Evolutionary conservation across 2,329 filamentous ascomycete genomes (phyloP).

Genomic region (Herpotrichia juniperi): DNA sequence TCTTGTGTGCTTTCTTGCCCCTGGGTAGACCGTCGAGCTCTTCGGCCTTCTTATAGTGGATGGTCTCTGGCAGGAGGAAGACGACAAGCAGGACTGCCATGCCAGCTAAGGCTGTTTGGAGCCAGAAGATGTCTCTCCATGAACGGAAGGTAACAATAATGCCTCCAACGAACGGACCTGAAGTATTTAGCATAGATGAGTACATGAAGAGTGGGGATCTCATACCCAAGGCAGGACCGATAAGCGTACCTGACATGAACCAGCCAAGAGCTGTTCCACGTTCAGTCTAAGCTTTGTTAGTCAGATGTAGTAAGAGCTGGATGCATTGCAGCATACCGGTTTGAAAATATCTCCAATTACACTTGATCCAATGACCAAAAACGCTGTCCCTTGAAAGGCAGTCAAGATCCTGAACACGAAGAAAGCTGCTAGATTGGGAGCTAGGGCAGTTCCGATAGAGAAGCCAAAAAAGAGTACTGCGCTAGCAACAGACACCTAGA

Average conservation of each 20-base stretch:
- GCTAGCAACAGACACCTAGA: constrained; percentile 64
- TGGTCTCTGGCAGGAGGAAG: constrained; percentile 75
- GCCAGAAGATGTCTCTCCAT: constrained; percentile 80
- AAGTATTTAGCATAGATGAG: constrained; percentile 35
- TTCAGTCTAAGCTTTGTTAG: constrained; percentile 66
- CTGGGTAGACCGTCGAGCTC: constrained; percentile 64
- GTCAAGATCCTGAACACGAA: constrained; percentile 77
- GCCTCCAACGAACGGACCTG: constrained; percentile 74
- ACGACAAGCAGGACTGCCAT: constrained; percentile 64
- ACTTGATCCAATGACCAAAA: constrained; percentile 73
- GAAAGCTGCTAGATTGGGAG: constrained; percentile 73
- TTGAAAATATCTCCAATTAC: constrained; percentile 67
- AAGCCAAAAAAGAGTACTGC: constrained; percentile 70
- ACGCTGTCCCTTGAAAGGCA: constrained; percentile 76
- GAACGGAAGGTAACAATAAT: constrained; percentile 76
- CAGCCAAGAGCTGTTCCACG: constrained; percentile 75
- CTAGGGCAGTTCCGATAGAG: constrained; percentile 73
- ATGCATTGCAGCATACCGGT: constrained; percentile 32
- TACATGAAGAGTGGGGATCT: background rate
- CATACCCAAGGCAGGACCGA: constrained; percentile 61
- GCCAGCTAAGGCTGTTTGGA: constrained; percentile 72
- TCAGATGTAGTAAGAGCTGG: constrained; percentile 9
- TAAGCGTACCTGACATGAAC: constrained; percentile 73
- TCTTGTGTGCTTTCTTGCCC: constrained; percentile 57
- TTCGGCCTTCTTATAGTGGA: constrained; percentile 66